Conservation (phyloP, 2,329 filamentous ascomycete species). For the Colletotrichum liaoningense region DNA sequence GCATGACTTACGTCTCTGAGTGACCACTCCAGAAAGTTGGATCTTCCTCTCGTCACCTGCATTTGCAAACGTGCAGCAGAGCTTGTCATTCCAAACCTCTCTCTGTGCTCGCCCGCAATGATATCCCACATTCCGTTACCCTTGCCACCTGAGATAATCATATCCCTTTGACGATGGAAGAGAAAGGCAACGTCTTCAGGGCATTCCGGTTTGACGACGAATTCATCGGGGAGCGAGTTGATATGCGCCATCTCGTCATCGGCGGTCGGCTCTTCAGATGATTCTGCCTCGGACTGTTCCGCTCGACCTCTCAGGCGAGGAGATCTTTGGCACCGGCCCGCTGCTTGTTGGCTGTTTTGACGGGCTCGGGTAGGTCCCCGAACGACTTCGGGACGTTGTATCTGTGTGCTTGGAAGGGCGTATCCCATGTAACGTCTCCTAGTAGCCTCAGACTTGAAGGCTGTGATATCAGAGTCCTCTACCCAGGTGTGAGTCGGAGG, state of each 20-base stretch:
- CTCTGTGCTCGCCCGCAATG: constrained; percentile 57
- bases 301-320: not conserved
- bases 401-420: constrained; percentile 24
- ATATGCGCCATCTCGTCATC: not conserved
- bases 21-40: constrained; percentile 62
- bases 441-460: not conserved
- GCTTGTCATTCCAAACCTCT: constrained; percentile 47
- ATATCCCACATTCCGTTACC: constrained; percentile 70
- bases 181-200: constrained; percentile 61
- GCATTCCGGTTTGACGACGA: constrained; percentile 56
- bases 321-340: not conserved
- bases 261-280: not conserved
- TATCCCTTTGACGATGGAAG: constrained; percentile 59
- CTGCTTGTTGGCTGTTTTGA: not conserved
- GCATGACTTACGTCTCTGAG: constrained; percentile 57
- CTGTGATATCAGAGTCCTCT: not conserved
- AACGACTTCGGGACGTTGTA: constrained; percentile 5
- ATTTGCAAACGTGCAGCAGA: constrained; percentile 66
- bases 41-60: constrained; percentile 63
- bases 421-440: constrained; percentile 11
- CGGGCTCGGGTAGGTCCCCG: not conserved
- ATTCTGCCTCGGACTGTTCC: not conserved
- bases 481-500: not conserved
- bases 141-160: constrained; percentile 52
- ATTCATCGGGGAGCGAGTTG: constrained; percentile 38